These are phyloP conservation scores for Paraconiothyrium sp. DNA, from an alignment of 2,329 filamentous ascomycete genomes.

Conservation along the genomic window DNA sequence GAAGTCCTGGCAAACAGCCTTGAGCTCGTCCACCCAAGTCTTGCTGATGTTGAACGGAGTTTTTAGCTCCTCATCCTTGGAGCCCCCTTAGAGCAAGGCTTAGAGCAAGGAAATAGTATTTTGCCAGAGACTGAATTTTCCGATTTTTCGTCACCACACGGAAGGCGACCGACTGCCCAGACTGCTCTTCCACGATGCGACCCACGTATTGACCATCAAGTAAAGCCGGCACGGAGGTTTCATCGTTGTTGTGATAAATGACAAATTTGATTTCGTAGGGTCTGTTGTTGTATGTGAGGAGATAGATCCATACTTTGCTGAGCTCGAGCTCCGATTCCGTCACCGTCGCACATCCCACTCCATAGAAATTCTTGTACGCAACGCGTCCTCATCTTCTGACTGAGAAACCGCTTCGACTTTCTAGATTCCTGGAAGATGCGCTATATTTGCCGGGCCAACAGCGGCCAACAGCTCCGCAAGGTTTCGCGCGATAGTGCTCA, in stretches of 20 bases:
- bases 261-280: not conserved
- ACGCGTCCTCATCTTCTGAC: not conserved
- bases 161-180: not conserved
- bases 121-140: not conserved
- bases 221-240: not conserved
- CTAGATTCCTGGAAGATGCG: not conserved
- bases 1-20: not conserved
- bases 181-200: not conserved
- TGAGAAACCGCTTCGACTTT: not conserved
- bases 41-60: not conserved
- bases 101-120: not conserved
- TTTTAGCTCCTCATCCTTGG: not conserved
- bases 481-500: not conserved
- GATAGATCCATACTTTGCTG: not conserved
- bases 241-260: not conserved
- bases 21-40: not conserved
- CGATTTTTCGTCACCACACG: not conserved
- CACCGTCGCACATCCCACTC: not conserved
- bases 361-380: not conserved
- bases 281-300: not conserved
- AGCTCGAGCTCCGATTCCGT: not conserved
- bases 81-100: not conserved
- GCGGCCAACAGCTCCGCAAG: not conserved
- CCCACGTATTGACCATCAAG: not conserved
- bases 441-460: not conserved